phyloP scores from a whole-genome alignment of 345 rosid genomes.

The Gossypium thurberi region DNA sequence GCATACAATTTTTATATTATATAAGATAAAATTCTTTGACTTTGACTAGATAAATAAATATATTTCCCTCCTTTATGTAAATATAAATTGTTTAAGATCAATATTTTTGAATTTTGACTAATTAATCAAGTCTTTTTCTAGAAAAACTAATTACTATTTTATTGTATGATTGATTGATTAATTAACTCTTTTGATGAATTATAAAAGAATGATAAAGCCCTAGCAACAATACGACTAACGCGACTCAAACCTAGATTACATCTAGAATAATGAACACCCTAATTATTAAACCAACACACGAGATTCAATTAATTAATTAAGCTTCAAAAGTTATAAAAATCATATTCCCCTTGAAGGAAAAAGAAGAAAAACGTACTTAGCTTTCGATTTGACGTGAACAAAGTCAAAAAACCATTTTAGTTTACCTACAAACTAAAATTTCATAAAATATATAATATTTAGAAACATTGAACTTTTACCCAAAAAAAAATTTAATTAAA shows the following conservation, averaged over 20 bases:
- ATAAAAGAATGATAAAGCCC: rapidly evolving
- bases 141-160: not conserved
- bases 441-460: no score
- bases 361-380: no score
- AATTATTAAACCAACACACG: no score
- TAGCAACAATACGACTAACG: rapidly evolving
- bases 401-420: no score
- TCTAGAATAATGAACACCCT: rapidly evolving
- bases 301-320: no score
- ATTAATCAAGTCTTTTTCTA: not conserved
- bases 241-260: rapidly evolving
- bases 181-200: no score
- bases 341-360: no score
- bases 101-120: not conserved
- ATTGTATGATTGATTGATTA: not conserved
- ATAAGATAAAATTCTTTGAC: not conserved
- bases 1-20: not conserved
- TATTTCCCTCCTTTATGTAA: not conserved
- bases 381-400: no score
- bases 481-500: no score
- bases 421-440: no score
- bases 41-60: not conserved
- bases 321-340: no score
- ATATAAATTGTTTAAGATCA: not conserved
- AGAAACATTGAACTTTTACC: no score